Conservation (phyloP, 768 basidiomycete genomes). For the Russula compacta region DNA sequence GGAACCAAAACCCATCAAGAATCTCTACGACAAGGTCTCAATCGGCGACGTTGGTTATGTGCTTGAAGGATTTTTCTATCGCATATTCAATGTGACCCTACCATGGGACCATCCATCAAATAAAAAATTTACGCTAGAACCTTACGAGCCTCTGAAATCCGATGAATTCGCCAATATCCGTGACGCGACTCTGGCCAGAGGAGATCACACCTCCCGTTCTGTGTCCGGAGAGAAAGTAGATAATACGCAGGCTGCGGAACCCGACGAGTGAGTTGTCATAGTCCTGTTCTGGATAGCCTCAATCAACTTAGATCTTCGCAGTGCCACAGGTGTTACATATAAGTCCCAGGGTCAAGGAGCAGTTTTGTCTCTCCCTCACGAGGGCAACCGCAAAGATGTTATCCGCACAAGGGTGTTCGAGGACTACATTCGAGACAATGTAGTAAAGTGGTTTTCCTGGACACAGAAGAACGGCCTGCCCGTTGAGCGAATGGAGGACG, state of each 20-base stretch:
- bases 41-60: constrained; percentile 21
- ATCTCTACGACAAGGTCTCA: constrained; percentile 10
- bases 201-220: not conserved
- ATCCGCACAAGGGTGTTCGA: not conserved
- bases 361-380: not conserved
- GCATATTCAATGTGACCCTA: constrained; percentile 17
- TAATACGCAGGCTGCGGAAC: not conserved
- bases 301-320: not conserved
- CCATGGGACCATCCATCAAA: not conserved
- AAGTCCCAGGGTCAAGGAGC: not conserved
- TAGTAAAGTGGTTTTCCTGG: not conserved
- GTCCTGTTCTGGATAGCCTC: not conserved
- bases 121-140: not conserved
- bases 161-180: not conserved
- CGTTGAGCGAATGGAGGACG: not conserved
- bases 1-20: constrained; percentile 13
- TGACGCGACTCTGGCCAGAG: not conserved
- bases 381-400: not conserved
- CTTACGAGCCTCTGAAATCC: not conserved
- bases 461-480: not conserved
- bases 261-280: not conserved
- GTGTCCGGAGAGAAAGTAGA: not conserved
- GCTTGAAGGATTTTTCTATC: constrained; percentile 9
- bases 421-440: not conserved
- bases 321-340: not conserved